A percentile compares a stretch with the other conserved stretches of the same genome.
These are phyloP conservation scores for Dittrichia graveolens DNA, from an alignment of 129 eudicot species.

Conservation along the genomic window DNA sequence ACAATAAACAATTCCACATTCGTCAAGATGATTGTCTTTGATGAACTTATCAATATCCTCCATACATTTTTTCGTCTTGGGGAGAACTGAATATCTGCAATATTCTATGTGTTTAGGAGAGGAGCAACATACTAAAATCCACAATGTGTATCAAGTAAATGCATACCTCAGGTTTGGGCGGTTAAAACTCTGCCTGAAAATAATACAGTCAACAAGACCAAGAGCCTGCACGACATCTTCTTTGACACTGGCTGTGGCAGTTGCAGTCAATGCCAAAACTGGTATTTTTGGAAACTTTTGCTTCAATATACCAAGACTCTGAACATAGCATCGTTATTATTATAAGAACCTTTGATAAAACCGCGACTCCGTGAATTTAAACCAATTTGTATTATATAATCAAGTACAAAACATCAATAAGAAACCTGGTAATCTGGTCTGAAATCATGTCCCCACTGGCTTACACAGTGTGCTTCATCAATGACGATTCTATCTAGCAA, in stretches of 20 bases:
- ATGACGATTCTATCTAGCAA: slow-evolving; percentile 81
- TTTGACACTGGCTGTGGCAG: slow-evolving; percentile 91
- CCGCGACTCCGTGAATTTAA: neutral
- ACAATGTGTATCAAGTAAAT: neutral
- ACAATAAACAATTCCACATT: slow-evolving; percentile 90
- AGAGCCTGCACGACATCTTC: slow-evolving; percentile 99
- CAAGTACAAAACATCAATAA: slow-evolving; percentile 19
- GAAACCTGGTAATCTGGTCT: slow-evolving; percentile 97
- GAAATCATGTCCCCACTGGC: slow-evolving; percentile 99
- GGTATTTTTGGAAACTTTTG: slow-evolving; percentile 85
- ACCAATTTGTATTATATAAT: slow-evolving; percentile 6
- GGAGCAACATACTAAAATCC: slow-evolving; percentile 15
- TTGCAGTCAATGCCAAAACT: slow-evolving; percentile 93
- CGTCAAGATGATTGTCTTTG: slow-evolving; percentile 72
- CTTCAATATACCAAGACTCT: slow-evolving; percentile 95
- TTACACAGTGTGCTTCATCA: slow-evolving; percentile 99
- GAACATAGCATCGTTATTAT: slow-evolving; percentile 20
- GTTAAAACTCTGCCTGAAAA: slow-evolving; percentile 94
- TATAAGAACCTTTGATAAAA: slow-evolving; percentile 9
- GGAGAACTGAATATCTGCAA: slow-evolving; percentile 76
- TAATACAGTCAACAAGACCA: slow-evolving; percentile 85
- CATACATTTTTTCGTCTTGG: slow-evolving; percentile 90
- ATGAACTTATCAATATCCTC: slow-evolving; percentile 91
- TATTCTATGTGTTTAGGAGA: slow-evolving; percentile 20
- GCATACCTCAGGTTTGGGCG: slow-evolving; percentile 81